Base-by-base conservation (phyloP, 1,139 yeast species). In the Blastobotrys malaysiensis region DNA sequence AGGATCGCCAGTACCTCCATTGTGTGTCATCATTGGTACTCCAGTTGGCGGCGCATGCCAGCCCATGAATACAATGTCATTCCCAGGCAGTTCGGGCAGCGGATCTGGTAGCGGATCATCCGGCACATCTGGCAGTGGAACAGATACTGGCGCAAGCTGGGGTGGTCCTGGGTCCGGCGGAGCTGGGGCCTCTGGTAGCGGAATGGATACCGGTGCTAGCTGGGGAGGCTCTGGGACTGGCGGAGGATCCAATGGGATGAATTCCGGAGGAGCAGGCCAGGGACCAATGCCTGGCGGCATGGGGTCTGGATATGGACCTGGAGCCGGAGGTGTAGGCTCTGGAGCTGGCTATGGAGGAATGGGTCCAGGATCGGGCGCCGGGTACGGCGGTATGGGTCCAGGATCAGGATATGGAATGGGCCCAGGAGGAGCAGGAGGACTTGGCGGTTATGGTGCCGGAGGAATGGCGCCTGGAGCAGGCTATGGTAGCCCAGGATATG, bases 91-190 rank as follows among this genome's bases (percentile, higher is more conserved):
- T 14, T 46, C 51, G 11, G 52, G 45, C 9, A 31, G 18, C n/a
- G 43, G 50, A 14, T 13, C 43, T 13, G 26, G 43, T 13, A 13
- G 14, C 9, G 24, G 21, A 20, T 9, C 14, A 2, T n/a, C n/a
- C n/a, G 26, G 21, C 14, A 18, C 18, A 2, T 13, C 26, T 3
- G 49, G 49, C 14, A 22, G 22, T 7, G 49, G 43, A 18, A 14
- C 11, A 13, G 50, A 46, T 14, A 11, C 18, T 4, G 50, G 47
- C 43, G n/a, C 36, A 11, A 50, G 55, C 26, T 47, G 50, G n/a
- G 56, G 54, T 9, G 57, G 59, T n/a, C 48, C 54, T 26, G 53
- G 48, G 1, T 14, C 46, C 5, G 46, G 22, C n/a, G 50, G 50
- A 5, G 27, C 49, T 2, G 43, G 46, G 3, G 47, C 46, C 14